Evolutionary conservation across 2,329 filamentous ascomycete genomes (phyloP).

Genomic region (Acrocalymma vagum): DNA sequence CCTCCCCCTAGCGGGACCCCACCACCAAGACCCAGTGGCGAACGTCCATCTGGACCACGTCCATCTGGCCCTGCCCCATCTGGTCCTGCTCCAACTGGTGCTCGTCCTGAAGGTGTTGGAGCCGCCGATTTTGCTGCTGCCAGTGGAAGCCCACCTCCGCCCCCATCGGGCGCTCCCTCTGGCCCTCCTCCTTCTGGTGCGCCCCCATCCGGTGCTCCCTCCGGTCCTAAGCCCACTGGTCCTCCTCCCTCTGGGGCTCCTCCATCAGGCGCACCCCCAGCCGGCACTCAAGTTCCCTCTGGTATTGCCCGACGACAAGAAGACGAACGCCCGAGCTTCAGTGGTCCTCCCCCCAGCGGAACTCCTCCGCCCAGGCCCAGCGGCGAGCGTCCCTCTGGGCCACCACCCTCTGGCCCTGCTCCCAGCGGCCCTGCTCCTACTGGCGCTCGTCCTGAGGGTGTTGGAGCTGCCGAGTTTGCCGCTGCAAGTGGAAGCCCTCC

Average conservation of each 20-base stretch:
- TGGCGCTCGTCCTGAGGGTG: not conserved
- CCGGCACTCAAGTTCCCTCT: no score
- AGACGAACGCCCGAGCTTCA: no score
- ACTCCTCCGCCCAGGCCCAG: not conserved
- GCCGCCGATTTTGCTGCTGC: no score
- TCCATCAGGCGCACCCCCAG: not conserved
- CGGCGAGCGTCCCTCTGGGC: no score
- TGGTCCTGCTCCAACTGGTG: not conserved
- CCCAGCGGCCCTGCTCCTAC: not conserved
- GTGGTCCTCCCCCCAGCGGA: not conserved
- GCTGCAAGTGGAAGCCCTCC: no score
- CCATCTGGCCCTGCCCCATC: not conserved
- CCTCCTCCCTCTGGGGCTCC: conserved; percentile 1
- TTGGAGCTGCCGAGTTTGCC: no score
- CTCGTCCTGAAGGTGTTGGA: not conserved
- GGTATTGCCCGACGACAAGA: no score
- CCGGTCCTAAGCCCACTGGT: conserved; percentile 2
- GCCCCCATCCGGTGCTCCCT: not conserved
- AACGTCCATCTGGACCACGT: no score
- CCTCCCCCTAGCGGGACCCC: conserved; percentile 1
- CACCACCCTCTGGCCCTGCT: no score
- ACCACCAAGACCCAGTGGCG: not conserved
- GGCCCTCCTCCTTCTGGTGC: not conserved
- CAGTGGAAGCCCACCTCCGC: no score
- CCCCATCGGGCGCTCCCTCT: not conserved